Conservation (phyloP, 768 basidiomycete species). For the Omphalotus guepiniiformis region DNA sequence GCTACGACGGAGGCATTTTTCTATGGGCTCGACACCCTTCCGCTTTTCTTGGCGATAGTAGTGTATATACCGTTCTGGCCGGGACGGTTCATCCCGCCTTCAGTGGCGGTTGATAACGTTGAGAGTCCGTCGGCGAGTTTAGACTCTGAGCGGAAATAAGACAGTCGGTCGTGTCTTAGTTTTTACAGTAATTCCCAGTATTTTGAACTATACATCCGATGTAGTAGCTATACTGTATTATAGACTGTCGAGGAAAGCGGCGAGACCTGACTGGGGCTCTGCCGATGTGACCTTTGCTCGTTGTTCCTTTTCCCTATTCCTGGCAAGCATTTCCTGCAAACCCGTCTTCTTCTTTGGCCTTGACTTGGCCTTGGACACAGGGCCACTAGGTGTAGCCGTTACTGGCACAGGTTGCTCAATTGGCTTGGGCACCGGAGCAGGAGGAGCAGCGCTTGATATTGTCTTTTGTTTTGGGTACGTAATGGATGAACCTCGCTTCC, state of each 20-base stretch:
- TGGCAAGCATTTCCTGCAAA: conserved; percentile 60
- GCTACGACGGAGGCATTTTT: conserved; percentile 58
- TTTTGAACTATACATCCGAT: neutral
- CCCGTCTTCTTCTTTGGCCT: conserved; percentile 52
- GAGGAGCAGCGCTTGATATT: conserved; percentile 7
- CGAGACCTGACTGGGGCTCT: conserved; percentile 33
- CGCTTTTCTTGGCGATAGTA: conserved; percentile 55
- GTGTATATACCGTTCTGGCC: conserved; percentile 65
- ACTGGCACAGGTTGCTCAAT: neutral
- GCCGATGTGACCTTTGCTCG: conserved; percentile 22
- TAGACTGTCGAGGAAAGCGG: conserved; percentile 42
- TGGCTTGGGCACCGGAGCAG: neutral
- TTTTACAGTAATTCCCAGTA: neutral
- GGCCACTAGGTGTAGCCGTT: neutral
- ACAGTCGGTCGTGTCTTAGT: neutral
- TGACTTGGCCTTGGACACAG: conserved; percentile 21
- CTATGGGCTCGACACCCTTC: conserved; percentile 65
- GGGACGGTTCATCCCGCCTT: conserved; percentile 41
- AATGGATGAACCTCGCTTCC: neutral
- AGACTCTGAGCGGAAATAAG: conserved; percentile 10
- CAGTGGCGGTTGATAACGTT: neutral
- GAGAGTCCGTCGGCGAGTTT: conserved; percentile 8
- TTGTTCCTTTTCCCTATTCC: conserved; percentile 47
- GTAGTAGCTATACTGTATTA: conserved; percentile 7
- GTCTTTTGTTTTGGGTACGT: conserved; percentile 6